Base-by-base conservation (phyloP, 805 yeast species). In the Sungouiella thailandica region DNA sequence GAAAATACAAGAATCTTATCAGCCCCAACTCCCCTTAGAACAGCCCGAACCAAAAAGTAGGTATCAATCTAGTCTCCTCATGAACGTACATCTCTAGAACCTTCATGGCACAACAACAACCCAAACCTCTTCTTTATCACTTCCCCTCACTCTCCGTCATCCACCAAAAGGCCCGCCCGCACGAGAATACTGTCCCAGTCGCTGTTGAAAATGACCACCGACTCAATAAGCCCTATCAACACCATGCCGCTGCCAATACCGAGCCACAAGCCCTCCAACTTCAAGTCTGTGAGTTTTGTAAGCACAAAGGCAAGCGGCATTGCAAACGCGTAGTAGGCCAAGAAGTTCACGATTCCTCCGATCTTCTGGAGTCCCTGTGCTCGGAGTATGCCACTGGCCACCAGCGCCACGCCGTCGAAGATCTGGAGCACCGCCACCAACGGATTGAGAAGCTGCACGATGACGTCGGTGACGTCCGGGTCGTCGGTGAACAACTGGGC, bases 361-460 rank as follows among this genome's bases (percentile, higher is more conserved):
- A 82, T 67, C 31, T 69, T 72, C 53, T 85, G 95, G 29, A 78
- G 61, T 0, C 90, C 95, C 53, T 81, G 80, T 2, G 89, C 88
- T 39, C 95, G 62, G 37, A 85, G 59, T 23, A 81, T 70, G 1
- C 89, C 93, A 26, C 82, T 78, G 3, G 86, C 78, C 12, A 83
- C 78, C 28, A 81, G 75, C 11, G 84, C 81, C 12, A 82, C 52
- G 3, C 86, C 80, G 54, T 85, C 95, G 37, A 75, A 71, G 2
- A 84, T 56, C 44, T 82, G 87, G 44, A 80, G 72, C 2, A 78
- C 43, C 1, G 88, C 76, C 17, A 83, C 72, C 29, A 78, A 62
- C 2, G 90, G 88, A 32, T 52, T 50, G 49, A 83, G 71, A 13
- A 81, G 60, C 7, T 58, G 52, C 2, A 69, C 66, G n/a, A 82